A percentile compares a stretch with the other conserved stretches of the same genome.
Evolutionary conservation across 768 basidiomycete genomes (phyloP).

Genomic region (Mycena chlorophos): DNA sequence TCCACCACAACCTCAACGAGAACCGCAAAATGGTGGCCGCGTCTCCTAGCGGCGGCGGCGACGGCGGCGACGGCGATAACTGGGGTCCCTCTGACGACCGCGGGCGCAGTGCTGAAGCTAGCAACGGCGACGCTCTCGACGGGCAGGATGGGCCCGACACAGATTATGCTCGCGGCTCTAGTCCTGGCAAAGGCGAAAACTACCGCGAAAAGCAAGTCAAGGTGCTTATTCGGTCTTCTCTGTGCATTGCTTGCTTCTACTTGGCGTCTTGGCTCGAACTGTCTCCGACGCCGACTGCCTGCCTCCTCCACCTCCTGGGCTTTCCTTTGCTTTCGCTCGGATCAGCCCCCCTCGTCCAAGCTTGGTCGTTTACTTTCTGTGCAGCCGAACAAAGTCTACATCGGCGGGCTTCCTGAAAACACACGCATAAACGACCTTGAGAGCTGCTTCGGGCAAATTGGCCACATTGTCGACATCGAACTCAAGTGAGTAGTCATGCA

Average conservation of each 20-base stretch:
- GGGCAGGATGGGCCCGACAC: slow-evolving; percentile 50
- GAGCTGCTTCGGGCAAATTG: slow-evolving; percentile 85
- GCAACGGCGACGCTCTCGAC: slow-evolving; percentile 47
- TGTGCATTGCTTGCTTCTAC: slow-evolving; percentile 25
- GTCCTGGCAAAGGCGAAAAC: slow-evolving; percentile 48
- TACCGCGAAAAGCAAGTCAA: slow-evolving; percentile 79
- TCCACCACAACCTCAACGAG: background rate
- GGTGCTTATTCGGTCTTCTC: slow-evolving; percentile 68
- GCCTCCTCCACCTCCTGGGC: slow-evolving; percentile 39
- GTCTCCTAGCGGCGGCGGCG: slow-evolving; percentile 20
- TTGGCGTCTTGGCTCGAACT: slow-evolving; percentile 34
- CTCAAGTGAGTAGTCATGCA: slow-evolving; percentile 68
- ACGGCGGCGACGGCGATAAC: slow-evolving; percentile 33
- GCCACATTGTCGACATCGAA: slow-evolving; percentile 72
- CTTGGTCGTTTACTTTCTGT: slow-evolving; percentile 70
- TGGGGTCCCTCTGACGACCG: slow-evolving; percentile 55
- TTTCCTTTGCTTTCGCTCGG: slow-evolving; percentile 44
- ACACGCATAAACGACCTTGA: slow-evolving; percentile 84
- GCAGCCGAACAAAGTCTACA: slow-evolving; percentile 93
- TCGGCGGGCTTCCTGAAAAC: slow-evolving; percentile 85
- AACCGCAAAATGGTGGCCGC: slow-evolving; percentile 16
- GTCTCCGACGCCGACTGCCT: slow-evolving; percentile 38
- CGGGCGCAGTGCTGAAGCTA: slow-evolving; percentile 44
- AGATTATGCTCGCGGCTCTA: slow-evolving; percentile 55
- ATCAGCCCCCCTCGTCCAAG: slow-evolving; percentile 53